Base-by-base conservation (phyloP, 1,284 basidiomycete species). In the Ustilago hordei region DNA sequence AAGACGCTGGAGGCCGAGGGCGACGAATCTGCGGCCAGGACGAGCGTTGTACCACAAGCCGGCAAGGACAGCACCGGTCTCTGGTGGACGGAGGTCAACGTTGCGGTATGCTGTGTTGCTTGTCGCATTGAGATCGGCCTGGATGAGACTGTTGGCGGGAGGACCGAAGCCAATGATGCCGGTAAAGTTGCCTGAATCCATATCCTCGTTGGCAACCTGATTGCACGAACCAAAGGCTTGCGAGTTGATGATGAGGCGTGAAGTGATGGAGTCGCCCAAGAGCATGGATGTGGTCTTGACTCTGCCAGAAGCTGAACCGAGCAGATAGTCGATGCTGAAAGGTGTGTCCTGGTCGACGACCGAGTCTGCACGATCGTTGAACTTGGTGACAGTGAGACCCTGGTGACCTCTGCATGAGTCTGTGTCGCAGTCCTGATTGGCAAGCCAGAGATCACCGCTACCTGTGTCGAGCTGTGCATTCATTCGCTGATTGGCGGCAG, bases 391-490 rank as follows among this genome's bases (percentile, higher is more conserved):
- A 38, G 52, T 56, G 23, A 69, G 48, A 13, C 76, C 70, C 23
- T 69, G 60, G 19, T 76, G 74, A 13, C 64, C 63, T 12, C 36
- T 52, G 61, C 81, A 83, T 15, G 75, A 65, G 47, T 68, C 72
- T 45, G 69, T 36, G 36, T 58, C 64, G 71, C 81, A 83, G 43
- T 68, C 67, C 48, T 74, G 74, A 31, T 75, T 75, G 41, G 80
- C 81, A 41, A 83, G 48, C 80, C 80, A 83, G 36, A 82, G 64
- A 53, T 83, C 81, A 23, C 69, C 64, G 55, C 73, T 77, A 60
- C 80, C 80, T 8, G 81, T 83, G 68, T 83, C 81, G 60, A 82
- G 64, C 64, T 83, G 81, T 5, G 78, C 63, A 52, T 72, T 69
- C 56, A 83, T 4, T 31, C 65, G 60, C 64, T 83, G 78, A 41